Base-by-base conservation (phyloP, 2,329 filamentous ascomycete genomes). In the Fusarium sublunatum region DNA sequence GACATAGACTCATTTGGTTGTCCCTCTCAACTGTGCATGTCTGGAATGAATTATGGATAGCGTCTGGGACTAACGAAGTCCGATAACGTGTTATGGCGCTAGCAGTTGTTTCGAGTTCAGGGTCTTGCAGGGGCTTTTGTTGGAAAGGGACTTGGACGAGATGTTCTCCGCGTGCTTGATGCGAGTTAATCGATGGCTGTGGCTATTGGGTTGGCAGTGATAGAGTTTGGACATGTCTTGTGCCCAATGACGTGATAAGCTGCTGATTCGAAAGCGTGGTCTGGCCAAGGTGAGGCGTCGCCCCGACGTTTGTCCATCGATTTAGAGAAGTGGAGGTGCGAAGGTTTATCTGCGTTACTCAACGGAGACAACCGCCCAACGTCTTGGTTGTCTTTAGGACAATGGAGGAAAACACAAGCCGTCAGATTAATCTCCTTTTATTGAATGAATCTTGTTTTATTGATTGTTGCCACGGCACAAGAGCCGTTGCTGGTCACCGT, bases 91-190 rank as follows among this genome's bases (percentile, higher is more conserved):
- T 7, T 12, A 34, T 34, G 53, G 47, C 62, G 62, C 62, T 65
- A 65, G 56, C 36, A 34, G 31, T 22, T 48, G 35, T 36, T 19
- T 12, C 45, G 48, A 41, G 26, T 50, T 63, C 61, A 65, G 62
- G 62, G 62, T 66, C 62, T 60, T 60, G 49, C 62, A 66, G 61
- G 61, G 60, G 52, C 19, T 39, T 40, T 13, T 45, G 32, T 38
- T 39, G 31, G 42, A 59, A 60, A 59, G 38, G 44, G 49, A 35
- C 40, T 36, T 62, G 44, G 26, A 53, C 26, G 15, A 36, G 24
- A 50, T 24, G 31, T 24, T 36, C 15, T 43, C 13, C 40, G 22
- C 46, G 22, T 22, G 12, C 31, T 6, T 34, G 3, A 54, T 3
- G 25, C 12, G 24, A 39, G 22, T 25, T 24, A 22, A 19, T 39